These are phyloP conservation scores for Tolypocladium amazonense DNA, from an alignment of 2,329 filamentous ascomycete species.

Conservation along the genomic window DNA sequence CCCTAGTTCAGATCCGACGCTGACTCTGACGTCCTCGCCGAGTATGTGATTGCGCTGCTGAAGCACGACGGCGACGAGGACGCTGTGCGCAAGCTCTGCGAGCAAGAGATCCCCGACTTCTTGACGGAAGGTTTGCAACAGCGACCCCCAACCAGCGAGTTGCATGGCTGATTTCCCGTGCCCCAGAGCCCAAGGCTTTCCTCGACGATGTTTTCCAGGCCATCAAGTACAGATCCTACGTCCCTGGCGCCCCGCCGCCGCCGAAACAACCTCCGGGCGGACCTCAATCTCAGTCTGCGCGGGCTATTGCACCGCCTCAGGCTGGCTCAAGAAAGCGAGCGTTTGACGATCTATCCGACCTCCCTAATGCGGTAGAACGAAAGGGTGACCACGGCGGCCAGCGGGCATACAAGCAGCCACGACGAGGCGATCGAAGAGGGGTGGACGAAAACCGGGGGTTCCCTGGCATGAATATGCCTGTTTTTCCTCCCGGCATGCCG, in stretches of 20 bases:
- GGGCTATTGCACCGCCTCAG: neutral
- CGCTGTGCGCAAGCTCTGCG: constrained; percentile 56
- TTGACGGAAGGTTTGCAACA: constrained; percentile 51
- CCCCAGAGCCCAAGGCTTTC: constrained; percentile 36
- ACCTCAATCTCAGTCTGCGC: neutral
- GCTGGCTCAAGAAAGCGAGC: constrained; percentile 21
- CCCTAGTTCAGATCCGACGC: constrained; percentile 53
- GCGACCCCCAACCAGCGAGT: neutral
- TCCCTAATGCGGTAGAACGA: constrained; percentile 9
- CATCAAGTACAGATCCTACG: constrained; percentile 50
- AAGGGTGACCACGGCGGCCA: constrained; percentile 18
- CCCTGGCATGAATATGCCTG: constrained; percentile 1
- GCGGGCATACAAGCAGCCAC: constrained; percentile 48
- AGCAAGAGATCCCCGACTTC: constrained; percentile 66
- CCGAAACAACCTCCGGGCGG: constrained; percentile 10
- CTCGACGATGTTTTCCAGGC: constrained; percentile 61
- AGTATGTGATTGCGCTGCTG: constrained; percentile 72
- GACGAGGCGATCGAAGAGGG: constrained; percentile 35
- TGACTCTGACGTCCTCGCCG: constrained; percentile 70
- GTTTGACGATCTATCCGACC: constrained; percentile 19
- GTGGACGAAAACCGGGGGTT: constrained; percentile 10
- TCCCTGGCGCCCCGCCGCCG: constrained; percentile 40
- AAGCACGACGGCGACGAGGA: constrained; percentile 56
- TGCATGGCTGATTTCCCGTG: neutral
- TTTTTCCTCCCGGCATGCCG: constrained; percentile 20